Percentiles rank a stretch among this genome's conserved stretches.
phyloP scores from a whole-genome alignment of 2,329 filamentous ascomycete species.

The Botryotinia calthae region DNA sequence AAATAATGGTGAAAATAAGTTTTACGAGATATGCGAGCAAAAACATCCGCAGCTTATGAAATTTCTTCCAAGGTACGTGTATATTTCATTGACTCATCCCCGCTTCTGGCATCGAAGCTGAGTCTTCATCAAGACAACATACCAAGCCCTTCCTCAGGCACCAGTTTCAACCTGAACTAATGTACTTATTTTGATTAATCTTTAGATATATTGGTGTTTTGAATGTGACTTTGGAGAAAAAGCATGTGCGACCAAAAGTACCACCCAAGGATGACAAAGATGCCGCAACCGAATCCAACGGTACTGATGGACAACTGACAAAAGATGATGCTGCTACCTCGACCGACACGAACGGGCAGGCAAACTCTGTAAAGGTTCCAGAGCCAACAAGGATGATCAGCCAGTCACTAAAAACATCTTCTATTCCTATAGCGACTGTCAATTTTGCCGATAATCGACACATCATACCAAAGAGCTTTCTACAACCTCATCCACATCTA shows the following conservation, averaged over 20 bases:
- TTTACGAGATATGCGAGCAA: slow-evolving; percentile 93
- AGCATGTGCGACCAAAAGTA: slow-evolving; percentile 60
- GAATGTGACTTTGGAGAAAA: slow-evolving; percentile 92
- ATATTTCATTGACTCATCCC: slow-evolving; percentile 23
- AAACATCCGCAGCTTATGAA: slow-evolving; percentile 85
- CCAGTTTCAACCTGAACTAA: slow-evolving; percentile 24
- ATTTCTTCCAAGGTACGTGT: slow-evolving; percentile 77
- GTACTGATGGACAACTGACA: slow-evolving; percentile 25
- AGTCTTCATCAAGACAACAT: slow-evolving; percentile 29
- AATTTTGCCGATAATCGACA: slow-evolving; percentile 93
- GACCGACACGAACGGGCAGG: slow-evolving; percentile 11
- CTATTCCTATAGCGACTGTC: slow-evolving; percentile 76
- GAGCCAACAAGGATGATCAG: slow-evolving; percentile 52
- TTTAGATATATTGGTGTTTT: slow-evolving; percentile 90
- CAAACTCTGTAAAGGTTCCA: slow-evolving; percentile 33
- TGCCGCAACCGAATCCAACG: slow-evolving; percentile 25
- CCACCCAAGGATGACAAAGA: slow-evolving; percentile 51
- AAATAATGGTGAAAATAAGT: slow-evolving; percentile 97
- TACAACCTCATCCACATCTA: slow-evolving; percentile 56
- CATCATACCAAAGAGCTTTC: slow-evolving; percentile 81
- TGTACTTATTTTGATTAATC: slow-evolving; percentile 30
- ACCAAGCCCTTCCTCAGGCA: slow-evolving; percentile 8
- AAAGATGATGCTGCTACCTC: slow-evolving; percentile 17
- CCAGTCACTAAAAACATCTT: slow-evolving; percentile 70
- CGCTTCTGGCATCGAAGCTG: slow-evolving; percentile 38